Evolutionary conservation across 306 rosid genomes (phyloP), one percentile per base, ranked within the genome.

Genomic region (Cicer yamashitae): DNA sequence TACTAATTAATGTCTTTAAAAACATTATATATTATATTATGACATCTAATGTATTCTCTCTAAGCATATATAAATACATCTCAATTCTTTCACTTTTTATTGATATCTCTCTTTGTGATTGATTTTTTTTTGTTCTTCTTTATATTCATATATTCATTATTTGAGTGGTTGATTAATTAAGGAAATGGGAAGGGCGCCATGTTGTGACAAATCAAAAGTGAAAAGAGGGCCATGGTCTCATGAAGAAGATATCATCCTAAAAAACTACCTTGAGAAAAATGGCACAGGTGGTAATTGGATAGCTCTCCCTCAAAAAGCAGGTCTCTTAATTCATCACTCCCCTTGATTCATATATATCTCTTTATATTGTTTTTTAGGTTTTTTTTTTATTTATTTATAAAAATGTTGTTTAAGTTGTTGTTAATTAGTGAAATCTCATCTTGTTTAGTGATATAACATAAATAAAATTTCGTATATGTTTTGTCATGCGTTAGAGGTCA

Each of bases 171-270:
- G n/a, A 60, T 12, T 52, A 46, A 62, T 48, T 52, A 44, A 62
- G 45, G 66, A 63, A 76, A 91, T 91, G 97, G 97, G 96, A 77
- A 89, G 96, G 85, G 79, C 97, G 74, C 96, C 96, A 0, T 87
- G 96, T 41, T 91, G 94, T 75, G 96, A 91, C 79, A 89, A 91
- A 84, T 78, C 86, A 14, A 85, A 68, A 38, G 96, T 91, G 66
- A 91, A 91, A 72, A 85, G 85, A 88, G 97, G 97, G 0, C 85
- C 97, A 6, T 91, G 97, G 97, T 91, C 96, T 41, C 90, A 91
- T 22, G 93, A 91, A 74, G 97, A 89, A 88, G 96, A 91, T 41
- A 83, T 82, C 71, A 75, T 82, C 46, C 96, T 91, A 74, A 91
- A 44, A 70, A 75, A 40, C 64, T 88, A 82, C 71, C 77, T 91